Conservation (phyloP, 257 asterid species). For the Petunia axillaris region DNA sequence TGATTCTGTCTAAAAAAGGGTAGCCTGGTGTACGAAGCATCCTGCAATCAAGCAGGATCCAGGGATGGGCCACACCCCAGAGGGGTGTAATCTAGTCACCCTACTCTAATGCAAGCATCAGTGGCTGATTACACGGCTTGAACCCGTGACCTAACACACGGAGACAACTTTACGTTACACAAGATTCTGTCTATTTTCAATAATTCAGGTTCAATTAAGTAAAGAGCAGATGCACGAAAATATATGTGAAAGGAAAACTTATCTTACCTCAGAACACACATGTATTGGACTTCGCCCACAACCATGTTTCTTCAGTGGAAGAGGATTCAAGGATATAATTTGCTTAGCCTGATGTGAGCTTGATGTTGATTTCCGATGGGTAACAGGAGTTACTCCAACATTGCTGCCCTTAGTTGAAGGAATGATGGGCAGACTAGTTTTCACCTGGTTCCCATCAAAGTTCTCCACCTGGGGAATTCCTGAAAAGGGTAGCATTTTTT, state of each 20-base stretch:
- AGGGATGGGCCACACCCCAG: no score
- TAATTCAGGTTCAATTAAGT: neutral
- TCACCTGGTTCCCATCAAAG: slow-evolving; percentile 60
- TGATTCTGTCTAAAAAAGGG: neutral
- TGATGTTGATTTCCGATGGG: slow-evolving; percentile 69
- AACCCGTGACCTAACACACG: no score
- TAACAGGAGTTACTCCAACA: slow-evolving; percentile 54
- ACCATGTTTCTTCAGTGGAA: slow-evolving; percentile 94
- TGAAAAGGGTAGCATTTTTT: slow-evolving; percentile 94
- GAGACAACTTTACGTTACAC: neutral
- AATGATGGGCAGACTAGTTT: slow-evolving; percentile 56
- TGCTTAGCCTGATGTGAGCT: slow-evolving; percentile 85
- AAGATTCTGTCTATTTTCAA: neutral
- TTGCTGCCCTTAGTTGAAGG: slow-evolving; percentile 61
- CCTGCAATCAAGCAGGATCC: no score
- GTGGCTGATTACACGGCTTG: no score
- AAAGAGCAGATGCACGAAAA: slow-evolving; percentile 4
- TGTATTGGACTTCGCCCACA: slow-evolving; percentile 92
- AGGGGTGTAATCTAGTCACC: no score
- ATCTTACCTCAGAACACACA: slow-evolving; percentile 87
- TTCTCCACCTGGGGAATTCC: slow-evolving; percentile 50
- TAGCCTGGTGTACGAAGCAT: no score
- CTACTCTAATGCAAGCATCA: no score
- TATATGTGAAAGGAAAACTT: slow-evolving; percentile 15
- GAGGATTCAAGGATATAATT: slow-evolving; percentile 88